A percentile compares a stretch with the other conserved stretches of the same genome.
Conservation (phyloP, 2,329 filamentous ascomycete genomes). For the Colletotrichum destructivum region DNA sequence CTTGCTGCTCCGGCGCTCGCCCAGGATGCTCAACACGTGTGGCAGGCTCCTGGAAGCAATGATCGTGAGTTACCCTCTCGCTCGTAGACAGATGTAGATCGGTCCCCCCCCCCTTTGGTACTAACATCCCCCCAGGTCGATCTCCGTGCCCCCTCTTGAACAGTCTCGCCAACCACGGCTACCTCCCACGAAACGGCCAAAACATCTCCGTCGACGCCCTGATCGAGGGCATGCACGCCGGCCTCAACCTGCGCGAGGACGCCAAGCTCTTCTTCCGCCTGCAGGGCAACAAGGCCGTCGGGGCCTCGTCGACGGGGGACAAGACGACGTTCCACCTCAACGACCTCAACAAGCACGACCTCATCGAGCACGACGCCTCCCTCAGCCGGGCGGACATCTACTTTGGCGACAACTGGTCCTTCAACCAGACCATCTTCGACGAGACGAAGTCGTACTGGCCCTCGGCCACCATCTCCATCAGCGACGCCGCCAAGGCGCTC, state of each 20-base stretch:
- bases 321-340: constrained; percentile 44
- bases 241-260: constrained; percentile 39
- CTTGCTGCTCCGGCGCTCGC: constrained; percentile 10
- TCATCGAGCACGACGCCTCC: constrained; percentile 35
- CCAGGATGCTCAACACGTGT: constrained; percentile 19
- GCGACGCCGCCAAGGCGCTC: constrained; percentile 47
- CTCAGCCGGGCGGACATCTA: constrained; percentile 47
- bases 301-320: constrained; percentile 31
- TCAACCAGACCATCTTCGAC: constrained; percentile 48
- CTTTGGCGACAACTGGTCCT: constrained; percentile 50
- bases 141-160: constrained; percentile 46
- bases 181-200: constrained; percentile 46
- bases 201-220: constrained; percentile 44
- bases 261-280: constrained; percentile 39
- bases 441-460: constrained; percentile 34
- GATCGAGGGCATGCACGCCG: constrained; percentile 36
- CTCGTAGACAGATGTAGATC: background rate
- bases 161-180: constrained; percentile 49
- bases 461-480: constrained; percentile 4
- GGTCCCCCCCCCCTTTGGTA: too few relatives aligned
- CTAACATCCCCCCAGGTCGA: background rate
- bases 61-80: background rate
- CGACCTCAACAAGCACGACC: constrained; percentile 46
- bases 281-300: constrained; percentile 37
- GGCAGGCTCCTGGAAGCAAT: constrained; percentile 16